These are phyloP conservation scores for Lichtheimia corymbifera DNA, from an alignment of 371 early-diverging fungal species.

Conservation along the genomic window DNA sequence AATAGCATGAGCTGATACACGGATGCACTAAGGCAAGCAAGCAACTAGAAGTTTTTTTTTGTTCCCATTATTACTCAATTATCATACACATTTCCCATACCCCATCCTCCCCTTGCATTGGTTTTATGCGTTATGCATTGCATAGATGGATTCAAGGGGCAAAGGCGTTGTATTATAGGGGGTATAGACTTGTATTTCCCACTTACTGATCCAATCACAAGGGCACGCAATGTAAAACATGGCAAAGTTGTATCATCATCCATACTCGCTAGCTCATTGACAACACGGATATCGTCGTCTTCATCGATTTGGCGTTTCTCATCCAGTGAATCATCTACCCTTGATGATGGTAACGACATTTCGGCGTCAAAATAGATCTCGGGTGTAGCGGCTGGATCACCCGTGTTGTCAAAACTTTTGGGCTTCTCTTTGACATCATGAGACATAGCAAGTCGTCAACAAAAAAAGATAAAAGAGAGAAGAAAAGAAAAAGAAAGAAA, in stretches of 20 bases:
- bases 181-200: not conserved
- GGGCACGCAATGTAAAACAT: conserved; percentile 30
- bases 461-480: not conserved
- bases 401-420: not conserved
- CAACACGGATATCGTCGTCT: conserved; percentile 20
- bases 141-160: too few relatives aligned
- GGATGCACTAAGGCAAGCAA: conserved; percentile 40
- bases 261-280: conserved; percentile 36
- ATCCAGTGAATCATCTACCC: not conserved
- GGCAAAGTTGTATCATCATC: conserved; percentile 35
- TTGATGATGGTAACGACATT: not conserved
- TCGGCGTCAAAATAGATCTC: conserved; percentile 7
- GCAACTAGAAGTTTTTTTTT: too few relatives aligned
- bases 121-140: too few relatives aligned
- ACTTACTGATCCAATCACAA: conserved; percentile 37
- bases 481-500: not conserved
- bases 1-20: conserved; percentile 44
- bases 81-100: not conserved
- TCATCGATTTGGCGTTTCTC: not conserved
- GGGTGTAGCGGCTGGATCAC: conserved; percentile 6
- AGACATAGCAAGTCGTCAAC: not conserved
- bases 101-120: too few relatives aligned
- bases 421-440: conserved; percentile 2
- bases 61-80: not conserved
- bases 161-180: too few relatives aligned